Base-by-base conservation (phyloP, 306 rosid genomes). In the Vigna radiata region DNA sequence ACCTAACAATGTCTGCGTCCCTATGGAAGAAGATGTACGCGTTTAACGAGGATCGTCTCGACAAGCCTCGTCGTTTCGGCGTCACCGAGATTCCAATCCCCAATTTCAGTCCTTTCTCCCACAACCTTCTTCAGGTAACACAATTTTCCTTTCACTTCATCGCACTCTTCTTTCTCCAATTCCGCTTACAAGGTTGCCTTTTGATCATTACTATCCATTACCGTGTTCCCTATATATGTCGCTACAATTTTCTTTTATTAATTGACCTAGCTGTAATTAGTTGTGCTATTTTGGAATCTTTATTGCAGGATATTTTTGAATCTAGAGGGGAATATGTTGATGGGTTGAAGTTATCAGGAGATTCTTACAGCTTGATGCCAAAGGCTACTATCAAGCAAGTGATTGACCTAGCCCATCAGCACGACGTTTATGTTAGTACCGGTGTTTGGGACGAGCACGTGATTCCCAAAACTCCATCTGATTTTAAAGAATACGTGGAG, bases 371-470 rank as follows among this genome's bases (percentile, higher is more conserved):
- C 76, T 84, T 92, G 77, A 81, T 95, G 85, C 88, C 98, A 2
- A 95, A 85, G 88, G 72, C 84, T 47, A 82, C 74, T 58, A 53
- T 95, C 16, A 95, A 87, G 75, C 87, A 92, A 73, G 86, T 95
- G 73, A 89, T 90, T 65, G 91, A 90, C 46, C 85, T 83, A 84
- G 98, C 98, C 19, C 98, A 92, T 71, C 81, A 80, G 55, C 96
- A 95, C 70, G 85, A 88, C 31, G 78, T 95, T 7, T 95, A 90
- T 85, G 98, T 95, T 48, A 92, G 98, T 68, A 95, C 97, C 0
- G 97, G 98, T 2, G 95, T 89, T 36, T 95, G 98, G 97, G 96
- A 97, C 36, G 98, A 94, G 50, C 91, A 94, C 69, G 10, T 82
- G 52, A 86, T 84, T 72, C 88, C 85, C 11, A 87, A 89, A 84